These are phyloP conservation scores for Solanum hybrid DNA, from an alignment of 305 asterid genomes.

Conservation along the genomic window DNA sequence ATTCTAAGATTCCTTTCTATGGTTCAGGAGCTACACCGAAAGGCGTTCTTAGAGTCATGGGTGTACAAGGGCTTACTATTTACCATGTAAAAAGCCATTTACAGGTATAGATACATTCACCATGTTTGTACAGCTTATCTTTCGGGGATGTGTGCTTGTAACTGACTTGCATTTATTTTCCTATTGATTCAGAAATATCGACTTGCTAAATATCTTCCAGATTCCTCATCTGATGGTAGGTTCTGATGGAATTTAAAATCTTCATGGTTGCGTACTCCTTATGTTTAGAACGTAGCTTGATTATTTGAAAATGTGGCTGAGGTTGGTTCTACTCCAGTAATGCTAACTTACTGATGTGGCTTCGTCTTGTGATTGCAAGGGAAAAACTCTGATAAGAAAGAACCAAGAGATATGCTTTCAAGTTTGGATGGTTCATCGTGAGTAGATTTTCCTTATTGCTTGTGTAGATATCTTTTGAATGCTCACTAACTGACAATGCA, in stretches of 20 bases:
- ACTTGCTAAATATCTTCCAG: constrained; percentile 98
- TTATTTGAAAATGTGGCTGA: background rate
- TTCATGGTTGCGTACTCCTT: background rate
- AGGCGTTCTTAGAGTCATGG: constrained; percentile 99
- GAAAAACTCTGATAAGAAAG: constrained; percentile 66
- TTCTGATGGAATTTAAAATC: background rate
- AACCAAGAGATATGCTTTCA: constrained; percentile 68
- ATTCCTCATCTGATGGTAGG: constrained; percentile 91
- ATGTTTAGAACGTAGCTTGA: background rate
- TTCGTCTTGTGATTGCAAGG: constrained; percentile 33
- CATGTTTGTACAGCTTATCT: background rate
- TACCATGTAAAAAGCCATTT: constrained; percentile 98
- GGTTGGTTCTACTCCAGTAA: background rate
- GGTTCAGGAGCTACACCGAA: constrained; percentile 95
- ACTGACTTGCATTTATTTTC: constrained; percentile 15
- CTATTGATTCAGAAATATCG: constrained; percentile 69
- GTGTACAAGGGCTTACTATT: constrained; percentile 93
- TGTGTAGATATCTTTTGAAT: background rate
- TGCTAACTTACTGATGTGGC: background rate
- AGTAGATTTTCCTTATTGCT: constrained; percentile 28
- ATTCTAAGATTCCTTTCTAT: background rate
- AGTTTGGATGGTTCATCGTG: constrained; percentile 88
- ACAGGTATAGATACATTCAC: constrained; percentile 45
- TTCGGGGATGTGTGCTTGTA: background rate
- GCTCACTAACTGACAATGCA: background rate